Evolutionary conservation across 768 basidiomycete genomes (phyloP), one percentile per base, ranked within the genome.

Genomic region (Melanogaster broomeanus): DNA sequence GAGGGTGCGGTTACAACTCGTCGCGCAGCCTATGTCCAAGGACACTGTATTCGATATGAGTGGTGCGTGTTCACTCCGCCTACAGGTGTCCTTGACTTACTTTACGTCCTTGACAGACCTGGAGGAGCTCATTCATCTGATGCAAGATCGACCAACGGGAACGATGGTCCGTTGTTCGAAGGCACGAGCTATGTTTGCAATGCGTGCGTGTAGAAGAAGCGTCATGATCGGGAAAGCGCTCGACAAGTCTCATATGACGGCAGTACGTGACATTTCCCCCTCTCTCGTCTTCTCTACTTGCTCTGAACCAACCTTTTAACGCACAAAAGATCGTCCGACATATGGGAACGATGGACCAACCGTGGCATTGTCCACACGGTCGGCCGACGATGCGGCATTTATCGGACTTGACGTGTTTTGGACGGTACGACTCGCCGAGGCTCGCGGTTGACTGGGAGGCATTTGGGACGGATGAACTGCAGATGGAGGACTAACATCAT

Each of bases 151-250:
- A 8, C 86, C 93, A 0, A 68, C 76, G 0, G 90, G 91, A 2
- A 83, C 87, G 61, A 89, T 93, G 81, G 90, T 97, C 0, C 79
- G 97, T 19, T 97, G 93, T 63, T 88, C 88, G 15, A 98, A 98
- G 68, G 93, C 90, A 15, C 81, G 94, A 15, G 78, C 85, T 5
- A 98, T 99, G 95, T 98, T 99, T 64, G 97, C 97, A 0, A 90
- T 87, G 81, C 82, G 95, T 31, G 97, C 97, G 0, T 99, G 97
- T 70, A 69, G 96, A 56, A 94, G 90, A 74, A 98, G 94, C 68
- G 86, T 97, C 37, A 99, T 98, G 97, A 78, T 98, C 39, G 95
- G 97, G 4, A 90, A 83, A 74, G 77, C 93, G 11, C 75, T 98
- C 53, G 93, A 79, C 33, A 75, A 70, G 52, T 68, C 74, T 15